Percentiles rank a stretch among this genome's conserved stretches.
Conservation (phyloP, 345 rosid genomes). For the Lumnitzera racemosa region DNA sequence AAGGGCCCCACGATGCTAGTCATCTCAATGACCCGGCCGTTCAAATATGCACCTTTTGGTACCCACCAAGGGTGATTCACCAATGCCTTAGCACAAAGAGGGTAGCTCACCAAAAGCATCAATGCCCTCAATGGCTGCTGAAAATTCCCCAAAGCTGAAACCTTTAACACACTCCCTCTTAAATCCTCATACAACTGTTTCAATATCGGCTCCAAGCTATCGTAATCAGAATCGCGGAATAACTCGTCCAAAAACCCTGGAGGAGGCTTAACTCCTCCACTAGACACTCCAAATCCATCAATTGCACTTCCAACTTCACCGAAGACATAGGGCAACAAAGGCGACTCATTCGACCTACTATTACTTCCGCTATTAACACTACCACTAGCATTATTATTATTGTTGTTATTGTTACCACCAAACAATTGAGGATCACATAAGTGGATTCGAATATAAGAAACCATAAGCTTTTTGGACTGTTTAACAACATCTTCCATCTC, state of each 20-base stretch:
- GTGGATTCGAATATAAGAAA: constrained; percentile 74
- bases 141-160: constrained; percentile 79
- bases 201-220: constrained; percentile 67
- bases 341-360: constrained; percentile 36
- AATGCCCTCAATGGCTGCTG: constrained; percentile 86
- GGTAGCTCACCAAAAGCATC: constrained; percentile 60
- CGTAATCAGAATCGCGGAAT: constrained; percentile 70
- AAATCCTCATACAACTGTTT: constrained; percentile 83
- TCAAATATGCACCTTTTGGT: constrained; percentile 75
- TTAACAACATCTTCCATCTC: constrained; percentile 58
- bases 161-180: constrained; percentile 70
- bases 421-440: constrained; percentile 73
- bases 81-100: constrained; percentile 68
- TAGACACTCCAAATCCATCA: constrained; percentile 50
- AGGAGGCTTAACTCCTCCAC: constrained; percentile 45
- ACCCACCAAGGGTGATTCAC: constrained; percentile 94
- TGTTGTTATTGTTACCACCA: constrained; percentile 11
- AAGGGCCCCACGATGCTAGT: constrained; percentile 96
- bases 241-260: constrained; percentile 84
- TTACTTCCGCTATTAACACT: constrained; percentile 10
- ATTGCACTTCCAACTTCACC: constrained; percentile 45
- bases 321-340: constrained; percentile 60
- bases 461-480: constrained; percentile 60
- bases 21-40: constrained; percentile 92
- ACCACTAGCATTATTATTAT: constrained; percentile 4